A percentile compares a stretch with the other conserved stretches of the same genome.
These are phyloP conservation scores for Kappamyces sp. DNA, from an alignment of 192 early-diverging fungal genomes.

Conservation along the genomic window DNA sequence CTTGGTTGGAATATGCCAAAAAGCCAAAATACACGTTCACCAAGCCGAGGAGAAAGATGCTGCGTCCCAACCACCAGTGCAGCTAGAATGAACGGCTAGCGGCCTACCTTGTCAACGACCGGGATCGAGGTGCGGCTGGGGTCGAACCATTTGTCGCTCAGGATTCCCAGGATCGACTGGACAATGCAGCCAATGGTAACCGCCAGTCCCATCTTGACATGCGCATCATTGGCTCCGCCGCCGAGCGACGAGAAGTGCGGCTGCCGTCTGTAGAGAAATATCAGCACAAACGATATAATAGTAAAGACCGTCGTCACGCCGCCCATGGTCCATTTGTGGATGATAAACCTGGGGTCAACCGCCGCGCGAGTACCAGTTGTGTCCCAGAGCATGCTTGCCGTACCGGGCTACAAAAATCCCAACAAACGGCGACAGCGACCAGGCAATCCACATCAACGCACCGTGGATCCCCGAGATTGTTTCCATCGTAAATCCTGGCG, in stretches of 20 bases:
- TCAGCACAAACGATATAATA: constrained; percentile 13
- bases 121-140: constrained; percentile 17
- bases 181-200: constrained; percentile 23
- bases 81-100: too few species aligned
- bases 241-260: not conserved
- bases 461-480: too few species aligned
- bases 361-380: constrained; percentile 46
- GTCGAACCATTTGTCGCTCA: constrained; percentile 18
- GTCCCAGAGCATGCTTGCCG: constrained; percentile 32
- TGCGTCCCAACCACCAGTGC: constrained; percentile 33
- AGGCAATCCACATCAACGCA: constrained; percentile 40
- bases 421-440: constrained; percentile 29
- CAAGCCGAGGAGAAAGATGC: constrained; percentile 17
- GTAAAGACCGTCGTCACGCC: constrained; percentile 10
- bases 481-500: too few species aligned
- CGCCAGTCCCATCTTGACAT: constrained; percentile 26
- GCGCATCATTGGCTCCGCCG: constrained; percentile 10
- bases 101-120: constrained; percentile 32
- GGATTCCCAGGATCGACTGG: constrained; percentile 34
- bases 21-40: constrained; percentile 27
- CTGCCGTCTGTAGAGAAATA: constrained; percentile 15
- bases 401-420: constrained; percentile 43
- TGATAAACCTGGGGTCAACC: too few species aligned
- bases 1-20: too few species aligned
- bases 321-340: constrained; percentile 32